Evolutionary conservation across 2,329 filamentous ascomycete genomes (phyloP).

Genomic region (Penicillium sp.): DNA sequence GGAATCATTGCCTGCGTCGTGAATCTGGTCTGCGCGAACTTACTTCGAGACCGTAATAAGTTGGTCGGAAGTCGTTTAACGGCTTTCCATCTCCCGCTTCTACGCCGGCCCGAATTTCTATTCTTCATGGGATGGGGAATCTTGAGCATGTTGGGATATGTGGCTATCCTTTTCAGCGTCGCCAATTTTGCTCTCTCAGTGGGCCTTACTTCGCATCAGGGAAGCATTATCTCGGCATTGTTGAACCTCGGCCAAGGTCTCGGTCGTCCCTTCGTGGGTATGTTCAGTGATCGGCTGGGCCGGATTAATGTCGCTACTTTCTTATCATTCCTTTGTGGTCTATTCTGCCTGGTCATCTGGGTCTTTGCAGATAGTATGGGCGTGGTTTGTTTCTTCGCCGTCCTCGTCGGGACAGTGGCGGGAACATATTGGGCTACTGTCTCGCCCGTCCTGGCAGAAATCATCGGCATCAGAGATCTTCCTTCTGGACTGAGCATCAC

Average conservation of each 20-base stretch:
- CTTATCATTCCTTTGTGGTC: conserved; percentile 55
- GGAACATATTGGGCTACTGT: conserved; percentile 61
- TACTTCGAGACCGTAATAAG: conserved; percentile 59
- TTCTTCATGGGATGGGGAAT: conserved; percentile 60
- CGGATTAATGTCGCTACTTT: conserved; percentile 61
- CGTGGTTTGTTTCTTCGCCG: conserved; percentile 58
- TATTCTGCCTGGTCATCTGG: conserved; percentile 63
- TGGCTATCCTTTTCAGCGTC: conserved; percentile 62
- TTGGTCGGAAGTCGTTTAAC: conserved; percentile 52
- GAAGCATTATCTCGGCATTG: conserved; percentile 59
- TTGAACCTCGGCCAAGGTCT: conserved; percentile 62
- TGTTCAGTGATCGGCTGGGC: conserved; percentile 60
- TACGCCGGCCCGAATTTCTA: conserved; percentile 55
- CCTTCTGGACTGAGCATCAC: conserved; percentile 58
- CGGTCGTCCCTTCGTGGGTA: conserved; percentile 59
- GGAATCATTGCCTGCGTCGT: conserved; percentile 52
- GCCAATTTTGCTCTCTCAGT: conserved; percentile 61
- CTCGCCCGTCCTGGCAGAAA: conserved; percentile 59
- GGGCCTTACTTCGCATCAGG: conserved; percentile 59
- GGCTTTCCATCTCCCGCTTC: conserved; percentile 54
- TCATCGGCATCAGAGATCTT: conserved; percentile 59
- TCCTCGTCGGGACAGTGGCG: conserved; percentile 57
- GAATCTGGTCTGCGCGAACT: conserved; percentile 54
- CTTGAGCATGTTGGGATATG: conserved; percentile 64
- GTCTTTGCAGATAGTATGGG: conserved; percentile 57